Evolutionary conservation across 148 eudicot genomes (phyloP), one percentile per base, ranked within the genome.

Genomic region (Spergularia bocconei): DNA sequence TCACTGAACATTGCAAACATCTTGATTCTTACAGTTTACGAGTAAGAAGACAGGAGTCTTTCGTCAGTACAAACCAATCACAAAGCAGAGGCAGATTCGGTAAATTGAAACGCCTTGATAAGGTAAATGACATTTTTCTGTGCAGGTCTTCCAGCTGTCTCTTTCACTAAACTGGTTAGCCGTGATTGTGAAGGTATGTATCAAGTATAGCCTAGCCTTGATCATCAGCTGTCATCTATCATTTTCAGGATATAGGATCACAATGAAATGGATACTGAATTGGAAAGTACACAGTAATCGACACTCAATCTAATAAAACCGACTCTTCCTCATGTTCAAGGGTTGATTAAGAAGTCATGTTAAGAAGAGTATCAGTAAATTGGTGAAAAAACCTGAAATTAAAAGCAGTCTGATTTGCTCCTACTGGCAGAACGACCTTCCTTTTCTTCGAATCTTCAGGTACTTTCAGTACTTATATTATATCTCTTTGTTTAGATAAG

Each of bases 1-100:
- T 62, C 11, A 13, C 29, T 56, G 17, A 76, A 25, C 11, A 67
- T 9, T 36, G 20, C 47, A n/a, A n/a, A 29, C 11, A 39, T 44
- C 13, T 52, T 29, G 2, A 29, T 29, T 29, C 52, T 51, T 63
- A 52, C 80, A 78, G 73, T 70, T 70, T 60, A n/a, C 72, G 80
- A 47, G 39, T 71, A 71, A 78, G 75, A 63, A 61, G 74, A 53
- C 75, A 20, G 54, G 75, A 78, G 29, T 71, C 80, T 4, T 71
- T 64, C 51, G 69, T 72, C 71, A 3, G 16, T 16, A 20, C 6
- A 33, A 53, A 23, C 25, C n/a, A 15, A 29, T 7, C 61, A 39
- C 75, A 62, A 63, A 71, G 47, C 6, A 20, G 63, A 71, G 33
- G 55, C 63, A 63, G 55, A 54, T 55, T 78, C 50, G 80, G 80